Evolutionary conservation across 169 alveolate species (phyloP), one percentile per base, ranked within the genome.

Genomic region (Theileria annulata): DNA sequence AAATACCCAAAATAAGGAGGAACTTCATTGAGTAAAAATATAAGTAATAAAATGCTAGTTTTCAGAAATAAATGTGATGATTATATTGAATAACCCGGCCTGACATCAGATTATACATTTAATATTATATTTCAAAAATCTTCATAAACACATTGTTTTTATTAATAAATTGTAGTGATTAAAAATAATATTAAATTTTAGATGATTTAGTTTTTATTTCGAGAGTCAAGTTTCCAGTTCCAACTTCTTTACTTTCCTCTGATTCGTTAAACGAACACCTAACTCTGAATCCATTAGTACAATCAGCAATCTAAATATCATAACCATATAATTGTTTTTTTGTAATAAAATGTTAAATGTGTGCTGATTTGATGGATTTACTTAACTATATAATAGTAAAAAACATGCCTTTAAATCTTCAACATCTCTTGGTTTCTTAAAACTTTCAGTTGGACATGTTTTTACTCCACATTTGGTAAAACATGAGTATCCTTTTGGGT

Each of bases 401-500:
- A 3, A 25, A 30, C 85, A 47, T 8, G 76, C 88, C 88, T 82
- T 82, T 31, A 82, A 76, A 33, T 82, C 88, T n/a, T 75, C 70
- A 4, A 67, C 27, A 13, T 58, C 72, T 10, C 19, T 27, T 25
- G 88, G 88, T 6, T 58, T 64, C 71, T 71, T 54, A 56, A 75
- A 82, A 49, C 63, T 72, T 42, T 75, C 71, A 12, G 75, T 71
- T 35, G 88, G 88, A 49, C 88, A 82, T 17, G 71, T 74, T 30
- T 66, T 54, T 30, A 71, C 85, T 21, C 88, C 88, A 48, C 88
- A 82, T 27, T 54, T 69, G 1, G 88, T 82, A 25, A 75, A 82
- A 59, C 88, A 82, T 54, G 79, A 71, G 63, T 42, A 82, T n/a
- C 88, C 88, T 0, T 30, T 47, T 15, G 84, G 88, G 19, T 82